phyloP scores from a whole-genome alignment of 1,284 basidiomycete species.

The Baeospora myosura region DNA sequence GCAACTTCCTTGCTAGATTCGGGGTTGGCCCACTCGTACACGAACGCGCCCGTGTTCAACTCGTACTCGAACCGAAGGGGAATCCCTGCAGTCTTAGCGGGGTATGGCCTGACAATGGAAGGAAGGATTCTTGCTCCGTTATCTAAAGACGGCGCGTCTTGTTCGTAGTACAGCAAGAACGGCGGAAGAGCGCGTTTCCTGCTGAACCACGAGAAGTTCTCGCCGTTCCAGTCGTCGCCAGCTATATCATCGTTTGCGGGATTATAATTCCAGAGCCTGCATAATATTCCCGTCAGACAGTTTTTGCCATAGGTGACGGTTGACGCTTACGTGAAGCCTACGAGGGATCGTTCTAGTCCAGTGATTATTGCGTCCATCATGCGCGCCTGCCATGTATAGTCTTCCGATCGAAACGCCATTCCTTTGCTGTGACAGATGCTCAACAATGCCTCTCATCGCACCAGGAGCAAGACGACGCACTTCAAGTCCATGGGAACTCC shows the following conservation, averaged over 20 bases:
- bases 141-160: conserved; percentile 61
- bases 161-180: conserved; percentile 44
- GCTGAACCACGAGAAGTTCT: conserved; percentile 94
- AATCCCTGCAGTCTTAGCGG: conserved; percentile 72
- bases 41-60: conserved; percentile 57
- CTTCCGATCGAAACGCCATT: conserved; percentile 63
- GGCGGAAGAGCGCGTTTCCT: conserved; percentile 46
- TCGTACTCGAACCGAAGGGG: conserved; percentile 66
- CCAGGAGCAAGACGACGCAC: conserved; percentile 35
- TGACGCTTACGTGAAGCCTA: conserved; percentile 83
- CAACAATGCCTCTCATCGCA: background rate
- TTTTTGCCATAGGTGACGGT: conserved; percentile 2
- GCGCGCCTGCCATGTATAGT: conserved; percentile 74
- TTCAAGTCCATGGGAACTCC: conserved; percentile 95
- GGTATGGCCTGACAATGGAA: conserved; percentile 73
- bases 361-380: conserved; percentile 90
- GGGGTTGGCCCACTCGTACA: conserved; percentile 54
- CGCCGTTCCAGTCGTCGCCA: conserved; percentile 94
- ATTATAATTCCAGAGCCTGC: conserved; percentile 92
- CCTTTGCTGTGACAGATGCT: conserved; percentile 43
- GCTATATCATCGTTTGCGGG: conserved; percentile 71
- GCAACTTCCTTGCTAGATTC: conserved; percentile 6
- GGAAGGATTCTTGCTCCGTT: conserved; percentile 75
- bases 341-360: conserved; percentile 62
- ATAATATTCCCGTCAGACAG: background rate